Base-by-base conservation (phyloP, 768 basidiomycete genomes). In the Pulveroboletus sp. region DNA sequence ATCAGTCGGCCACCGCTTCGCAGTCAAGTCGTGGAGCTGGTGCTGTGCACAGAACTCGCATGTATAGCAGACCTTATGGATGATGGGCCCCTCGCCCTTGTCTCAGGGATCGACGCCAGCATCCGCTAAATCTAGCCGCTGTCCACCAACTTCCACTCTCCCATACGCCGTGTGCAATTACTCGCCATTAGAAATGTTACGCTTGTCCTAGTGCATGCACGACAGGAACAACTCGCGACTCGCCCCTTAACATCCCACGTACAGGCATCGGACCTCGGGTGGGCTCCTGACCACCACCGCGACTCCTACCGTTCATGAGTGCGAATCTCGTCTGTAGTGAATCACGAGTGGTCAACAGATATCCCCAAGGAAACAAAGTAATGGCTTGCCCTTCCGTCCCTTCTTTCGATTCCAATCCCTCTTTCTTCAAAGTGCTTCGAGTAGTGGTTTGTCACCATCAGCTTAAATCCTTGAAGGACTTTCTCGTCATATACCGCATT, bases 401-500 rank as follows among this genome's bases (percentile, higher is more conserved):
- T 61, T 26, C 9, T 43, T 37, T 57, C 52, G 4, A 43, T 30
- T 26, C 5, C 57, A 3, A 70, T 21, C 0, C 64, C 66, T 8
- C 38, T 47, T 32, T 60, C 51, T 47, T 35, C 31, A 42, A 62
- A 53, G 50, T 68, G 67, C 6, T 46, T 49, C 26, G 21, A 2
- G 48, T 68, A 70, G 46, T 68, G 67, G 5, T 51, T 57, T n/a
- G 40, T 46, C 17, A 64, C 64, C 53, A 68, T 62, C 15, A 8
- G 6, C n/a, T 8, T 10, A 21, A 69, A 68, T n/a, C 62, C 64
- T 28, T 30, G 11, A 5, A 65, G 42, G 32, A 59, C 62, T 35
- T 4, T 53, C 5, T 57, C 17, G 18, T 65, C 63, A 32, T 77
- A 71, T 17, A 56, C 58, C 4, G 71, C 54, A n/a, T 58, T 70